phyloP scores from a whole-genome alignment of 768 basidiomycete genomes.

The Boletus eberwhitei region DNA sequence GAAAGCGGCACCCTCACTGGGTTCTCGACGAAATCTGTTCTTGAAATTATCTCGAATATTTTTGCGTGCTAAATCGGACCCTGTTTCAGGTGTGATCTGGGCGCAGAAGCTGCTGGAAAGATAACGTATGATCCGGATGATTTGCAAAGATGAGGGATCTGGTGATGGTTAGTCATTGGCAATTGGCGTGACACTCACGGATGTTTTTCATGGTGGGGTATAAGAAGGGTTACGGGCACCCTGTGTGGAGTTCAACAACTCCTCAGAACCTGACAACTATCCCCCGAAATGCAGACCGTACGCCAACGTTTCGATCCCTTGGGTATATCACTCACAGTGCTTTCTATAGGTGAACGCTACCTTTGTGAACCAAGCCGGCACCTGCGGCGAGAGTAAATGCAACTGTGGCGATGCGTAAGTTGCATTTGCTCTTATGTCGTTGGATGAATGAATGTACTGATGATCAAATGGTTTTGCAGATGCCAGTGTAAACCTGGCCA shows the following conservation, averaged over 20 bases:
- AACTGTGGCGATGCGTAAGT: constrained; percentile 11
- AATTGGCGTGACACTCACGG: background rate
- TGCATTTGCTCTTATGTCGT: background rate
- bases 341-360: constrained; percentile 4
- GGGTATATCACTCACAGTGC: background rate
- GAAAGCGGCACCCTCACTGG: no score
- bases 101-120: no score
- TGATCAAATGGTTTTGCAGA: background rate
- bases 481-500: constrained; percentile 15
- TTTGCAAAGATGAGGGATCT: no score
- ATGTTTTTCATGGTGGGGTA: background rate
- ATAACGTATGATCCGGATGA: no score
- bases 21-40: no score
- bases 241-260: no score
- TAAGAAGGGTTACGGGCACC: constrained; percentile 1
- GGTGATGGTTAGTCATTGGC: background rate
- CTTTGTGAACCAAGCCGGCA: constrained; percentile 15
- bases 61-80: no score
- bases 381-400: constrained; percentile 6
- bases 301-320: background rate
- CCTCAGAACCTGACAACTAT: background rate
- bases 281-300: constrained; percentile 16
- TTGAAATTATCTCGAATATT: no score
- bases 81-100: no score
- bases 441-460: background rate